Evolutionary conservation across 495 filamentous ascomycete species (phyloP).

Genomic region (Terfezia claveryi): DNA sequence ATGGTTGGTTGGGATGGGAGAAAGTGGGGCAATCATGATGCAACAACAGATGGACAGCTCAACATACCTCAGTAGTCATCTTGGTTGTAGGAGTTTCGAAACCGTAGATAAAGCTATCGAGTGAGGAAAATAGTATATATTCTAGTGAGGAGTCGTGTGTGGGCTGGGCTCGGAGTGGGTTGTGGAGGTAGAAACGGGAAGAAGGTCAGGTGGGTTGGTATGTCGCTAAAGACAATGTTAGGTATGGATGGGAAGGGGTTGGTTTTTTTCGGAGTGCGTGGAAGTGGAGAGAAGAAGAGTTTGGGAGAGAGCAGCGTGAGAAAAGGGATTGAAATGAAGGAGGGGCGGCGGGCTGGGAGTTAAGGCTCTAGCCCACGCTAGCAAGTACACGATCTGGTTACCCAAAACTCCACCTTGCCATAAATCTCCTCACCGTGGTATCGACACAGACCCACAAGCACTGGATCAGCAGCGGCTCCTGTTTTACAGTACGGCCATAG

Average conservation of each 20-base stretch:
- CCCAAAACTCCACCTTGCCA: too few relatives aligned
- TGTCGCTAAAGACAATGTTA: neutral
- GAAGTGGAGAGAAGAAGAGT: neutral
- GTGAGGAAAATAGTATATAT: constrained; percentile 13
- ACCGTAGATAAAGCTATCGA: constrained; percentile 10
- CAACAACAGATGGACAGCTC: constrained; percentile 18
- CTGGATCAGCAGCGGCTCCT: neutral
- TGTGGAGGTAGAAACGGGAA: neutral
- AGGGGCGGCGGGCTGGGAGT: neutral
- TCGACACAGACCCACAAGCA: neutral
- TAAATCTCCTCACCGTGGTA: neutral
- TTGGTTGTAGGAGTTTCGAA: constrained; percentile 14
- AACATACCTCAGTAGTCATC: constrained; percentile 50
- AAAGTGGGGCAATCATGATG: constrained; percentile 22
- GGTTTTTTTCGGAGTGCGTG: neutral
- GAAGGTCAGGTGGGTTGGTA: neutral
- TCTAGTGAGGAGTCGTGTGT: constrained; percentile 15
- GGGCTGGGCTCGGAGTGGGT: constrained; percentile 12
- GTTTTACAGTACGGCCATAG: too few relatives aligned
- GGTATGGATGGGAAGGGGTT: neutral
- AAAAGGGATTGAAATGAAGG: neutral
- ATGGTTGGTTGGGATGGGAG: neutral
- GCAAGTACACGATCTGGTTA: too few relatives aligned
- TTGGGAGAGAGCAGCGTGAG: neutral
- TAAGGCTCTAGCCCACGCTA: too few relatives aligned